phyloP scores from a whole-genome alignment of 805 yeast genomes.

The Metschnikowia lochheadii region DNA sequence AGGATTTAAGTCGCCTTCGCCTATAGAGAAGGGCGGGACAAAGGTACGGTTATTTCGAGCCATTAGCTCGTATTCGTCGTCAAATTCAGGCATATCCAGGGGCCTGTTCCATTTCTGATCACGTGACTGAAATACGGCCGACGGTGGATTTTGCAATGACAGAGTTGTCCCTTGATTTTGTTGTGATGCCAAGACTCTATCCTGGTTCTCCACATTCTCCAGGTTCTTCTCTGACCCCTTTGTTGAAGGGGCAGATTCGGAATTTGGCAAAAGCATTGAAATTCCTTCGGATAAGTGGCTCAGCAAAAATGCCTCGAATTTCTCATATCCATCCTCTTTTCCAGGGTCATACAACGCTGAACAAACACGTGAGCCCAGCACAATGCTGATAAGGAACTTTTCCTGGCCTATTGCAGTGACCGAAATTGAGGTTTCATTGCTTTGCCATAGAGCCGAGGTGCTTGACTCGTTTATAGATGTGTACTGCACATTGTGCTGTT shows the following conservation, averaged over 20 bases:
- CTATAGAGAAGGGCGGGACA: conserved; percentile 32
- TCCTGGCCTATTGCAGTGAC: background rate
- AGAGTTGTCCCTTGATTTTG: background rate
- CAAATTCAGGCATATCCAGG: conserved; percentile 48
- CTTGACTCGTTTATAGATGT: background rate
- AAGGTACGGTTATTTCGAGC: conserved; percentile 1
- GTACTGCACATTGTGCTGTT: background rate
- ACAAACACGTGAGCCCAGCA: background rate
- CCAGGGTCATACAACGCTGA: background rate
- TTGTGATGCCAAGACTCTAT: background rate
- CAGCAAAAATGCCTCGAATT: background rate
- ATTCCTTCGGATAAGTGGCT: background rate
- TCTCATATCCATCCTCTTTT: background rate
- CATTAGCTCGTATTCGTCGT: conserved; percentile 46
- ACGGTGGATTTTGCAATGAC: background rate
- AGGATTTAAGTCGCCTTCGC: conserved; percentile 51
- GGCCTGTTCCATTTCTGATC: conserved; percentile 16
- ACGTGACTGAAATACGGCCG: background rate
- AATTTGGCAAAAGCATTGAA: background rate
- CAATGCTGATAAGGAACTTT: background rate
- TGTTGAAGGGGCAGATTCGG: background rate
- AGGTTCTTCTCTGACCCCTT: background rate
- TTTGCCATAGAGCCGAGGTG: background rate
- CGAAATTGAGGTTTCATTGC: background rate
- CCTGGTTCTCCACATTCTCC: too few species aligned